phyloP scores from a whole-genome alignment of 176 grass and related monocot species.

The Phoenix roebelenii region DNA sequence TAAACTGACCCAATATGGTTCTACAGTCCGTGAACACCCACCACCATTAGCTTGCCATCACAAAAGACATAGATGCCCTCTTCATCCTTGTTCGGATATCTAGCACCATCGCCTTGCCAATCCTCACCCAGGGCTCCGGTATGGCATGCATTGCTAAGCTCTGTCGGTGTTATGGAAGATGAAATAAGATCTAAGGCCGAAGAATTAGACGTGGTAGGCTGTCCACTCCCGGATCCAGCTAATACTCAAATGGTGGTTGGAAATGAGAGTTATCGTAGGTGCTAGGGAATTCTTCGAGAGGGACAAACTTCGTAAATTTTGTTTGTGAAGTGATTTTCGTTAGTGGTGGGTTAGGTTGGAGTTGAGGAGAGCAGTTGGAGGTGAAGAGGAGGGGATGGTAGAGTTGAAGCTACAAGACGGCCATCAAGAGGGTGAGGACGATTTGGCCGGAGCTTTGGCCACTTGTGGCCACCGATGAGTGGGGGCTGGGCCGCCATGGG shows the following conservation, averaged over 20 bases:
- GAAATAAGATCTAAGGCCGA: conserved; percentile 61
- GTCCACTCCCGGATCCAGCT: conserved; percentile 58
- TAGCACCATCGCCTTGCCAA: conserved; percentile 54
- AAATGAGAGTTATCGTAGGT: conserved; percentile 47
- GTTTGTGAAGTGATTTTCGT: neutral
- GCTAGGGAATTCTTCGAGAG: conserved; percentile 49
- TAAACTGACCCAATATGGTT: too few species aligned
- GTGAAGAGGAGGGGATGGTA: conserved; percentile 41
- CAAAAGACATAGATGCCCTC: too few species aligned
- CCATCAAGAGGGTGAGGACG: conserved; percentile 57
- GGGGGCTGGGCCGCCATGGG: too few species aligned
- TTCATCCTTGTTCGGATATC: conserved; percentile 23
- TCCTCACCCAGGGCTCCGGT: conserved; percentile 59
- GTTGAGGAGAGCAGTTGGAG: conserved; percentile 20
- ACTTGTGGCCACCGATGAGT: too few species aligned
- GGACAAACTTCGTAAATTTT: conserved; percentile 57
- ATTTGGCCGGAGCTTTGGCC: conserved; percentile 18
- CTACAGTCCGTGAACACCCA: too few species aligned
- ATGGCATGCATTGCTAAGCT: conserved; percentile 34
- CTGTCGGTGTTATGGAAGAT: conserved; percentile 74
- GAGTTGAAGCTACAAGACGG: conserved; percentile 72
- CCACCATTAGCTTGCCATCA: too few species aligned
- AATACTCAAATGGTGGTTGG: conserved; percentile 53
- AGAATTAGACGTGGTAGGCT: conserved; percentile 64
- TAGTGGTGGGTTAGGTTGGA: neutral